These are phyloP conservation scores for Pichia inconspicua DNA, from an alignment of 1,139 yeast species.

Conservation along the genomic window DNA sequence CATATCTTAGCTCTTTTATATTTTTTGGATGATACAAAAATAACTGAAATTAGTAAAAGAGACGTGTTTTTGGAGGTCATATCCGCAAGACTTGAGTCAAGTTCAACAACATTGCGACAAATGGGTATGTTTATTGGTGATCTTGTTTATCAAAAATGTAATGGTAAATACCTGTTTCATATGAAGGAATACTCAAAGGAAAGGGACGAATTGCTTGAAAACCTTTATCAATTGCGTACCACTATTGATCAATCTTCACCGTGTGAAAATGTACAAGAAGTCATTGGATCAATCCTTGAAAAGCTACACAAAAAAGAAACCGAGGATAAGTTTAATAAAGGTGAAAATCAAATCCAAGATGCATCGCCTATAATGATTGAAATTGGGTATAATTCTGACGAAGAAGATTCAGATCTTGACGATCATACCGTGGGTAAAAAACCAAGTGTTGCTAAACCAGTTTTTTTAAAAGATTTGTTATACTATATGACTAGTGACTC, in stretches of 20 bases:
- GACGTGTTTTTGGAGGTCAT: constrained; percentile 20
- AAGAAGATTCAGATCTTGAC: constrained; percentile 46
- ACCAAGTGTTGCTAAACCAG: constrained; percentile 40
- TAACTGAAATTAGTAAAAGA: neutral
- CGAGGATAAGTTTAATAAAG: neutral
- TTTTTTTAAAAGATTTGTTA: constrained; percentile 58
- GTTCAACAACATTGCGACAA: constrained; percentile 16
- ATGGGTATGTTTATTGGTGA: constrained; percentile 29
- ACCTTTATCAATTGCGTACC: neutral
- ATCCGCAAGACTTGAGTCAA: constrained; percentile 26
- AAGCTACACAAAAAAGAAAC: neutral
- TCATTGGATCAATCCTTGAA: neutral
- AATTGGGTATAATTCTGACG: constrained; percentile 26
- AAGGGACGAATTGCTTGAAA: constrained; percentile 8
- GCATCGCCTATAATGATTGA: constrained; percentile 8
- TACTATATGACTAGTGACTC: constrained; percentile 41
- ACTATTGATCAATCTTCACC: neutral
- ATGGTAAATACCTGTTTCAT: constrained; percentile 22
- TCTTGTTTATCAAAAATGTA: constrained; percentile 15
- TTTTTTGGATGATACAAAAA: constrained; percentile 8
- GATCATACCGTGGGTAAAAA: constrained; percentile 33
- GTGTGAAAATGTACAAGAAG: neutral
- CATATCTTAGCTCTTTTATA: constrained; percentile 9
- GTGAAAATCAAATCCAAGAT: neutral
- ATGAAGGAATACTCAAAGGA: constrained; percentile 14